Evolutionary conservation across 208 protist genomes (phyloP), one percentile per base, ranked within the genome.

Genomic region (Trypanosoma rangeli): DNA sequence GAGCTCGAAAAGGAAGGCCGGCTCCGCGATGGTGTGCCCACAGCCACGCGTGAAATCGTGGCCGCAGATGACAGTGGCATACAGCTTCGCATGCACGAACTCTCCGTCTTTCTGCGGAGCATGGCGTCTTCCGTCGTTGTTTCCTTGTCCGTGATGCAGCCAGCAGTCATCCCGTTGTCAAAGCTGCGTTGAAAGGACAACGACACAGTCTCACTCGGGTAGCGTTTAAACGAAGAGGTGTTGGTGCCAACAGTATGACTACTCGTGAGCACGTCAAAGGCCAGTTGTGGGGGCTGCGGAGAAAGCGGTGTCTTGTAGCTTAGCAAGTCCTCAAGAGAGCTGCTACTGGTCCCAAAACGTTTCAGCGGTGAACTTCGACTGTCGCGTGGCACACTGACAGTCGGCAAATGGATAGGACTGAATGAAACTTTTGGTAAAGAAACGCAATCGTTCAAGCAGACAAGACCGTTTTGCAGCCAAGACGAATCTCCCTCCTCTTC

Each of bases 241-340:
- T 31, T 12, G 16, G 15, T 48, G 33, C 22, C 26, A 3, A 5
- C 15, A 33, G 29, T 50, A 33, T n/a, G 9, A 31, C n/a, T 46
- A 61, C 57, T 58, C 42, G 44, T 71, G 18, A 71, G 26, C 31
- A 71, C 56, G 5, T 71, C 66, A 29, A 71, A 71, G 15, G 35
- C 48, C 35, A 24, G 46, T 18, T 64, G 66, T 20, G 66, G 66
- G 55, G 46, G 57, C 3, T 56, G 44, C 22, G 57, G 46, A 1
- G 66, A 71, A 8, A 71, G 39, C 15, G 57, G 66, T 15, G 66
- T 62, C 28, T 18, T 46, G 29, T 48, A 64, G 26, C 39, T 48
- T 18, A 64, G 29, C 44, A 57, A 44, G n/a, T 71, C 66, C 55
- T 70, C 64, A 18, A 56, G 3, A 24, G 24, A 28, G n/a, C 16